Base-by-base conservation (phyloP, 1,284 basidiomycete genomes). In the Flammula alnicola region DNA sequence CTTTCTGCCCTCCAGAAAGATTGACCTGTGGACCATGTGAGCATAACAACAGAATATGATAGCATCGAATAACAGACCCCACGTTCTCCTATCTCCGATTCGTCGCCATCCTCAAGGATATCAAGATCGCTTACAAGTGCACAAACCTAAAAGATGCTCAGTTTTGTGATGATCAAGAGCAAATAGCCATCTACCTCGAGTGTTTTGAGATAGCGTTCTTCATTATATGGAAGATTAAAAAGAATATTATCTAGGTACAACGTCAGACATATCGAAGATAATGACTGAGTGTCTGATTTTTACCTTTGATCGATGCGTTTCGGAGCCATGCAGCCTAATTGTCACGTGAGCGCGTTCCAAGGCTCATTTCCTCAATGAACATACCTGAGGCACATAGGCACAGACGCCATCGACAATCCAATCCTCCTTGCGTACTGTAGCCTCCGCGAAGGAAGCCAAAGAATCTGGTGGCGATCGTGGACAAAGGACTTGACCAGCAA, bases 1-100 rank as follows among this genome's bases (percentile, higher is more conserved):
- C 94, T 63, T 98, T 98, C 67, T 99, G 96, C 22, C 96, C 96
- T 49, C 96, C 96, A 17, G 90, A 93, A 25, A 96, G 71, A 67
- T 94, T 95, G 16, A 94, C 82, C 91, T 88, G 58, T 8, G 23
- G 31, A 38, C 16, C 8, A 26, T 16, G 29, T 39, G n/a, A 43
- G 20, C 17, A 44, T 35, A 27, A 32, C 10, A 19, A 17, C 19
- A 20, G n/a, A 5, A 29, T 8, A 14, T 19, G 2, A 30, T 14
- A 47, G 14, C 10, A 37, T 23, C 11, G 20, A 43, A 38, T 17
- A 35, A 65, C 78, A 42, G 66, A 88, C 86, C 23, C 88, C 88
- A 39, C 87, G 85, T 72, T 95, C 92, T 20, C 92, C 93, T 50
- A 95, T 93, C 66, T 95, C 91, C 0, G 94, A 91, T 64, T 92